phyloP scores from a whole-genome alignment of 2,329 filamentous ascomycete genomes.

The Acrodontium crateriforme region DNA sequence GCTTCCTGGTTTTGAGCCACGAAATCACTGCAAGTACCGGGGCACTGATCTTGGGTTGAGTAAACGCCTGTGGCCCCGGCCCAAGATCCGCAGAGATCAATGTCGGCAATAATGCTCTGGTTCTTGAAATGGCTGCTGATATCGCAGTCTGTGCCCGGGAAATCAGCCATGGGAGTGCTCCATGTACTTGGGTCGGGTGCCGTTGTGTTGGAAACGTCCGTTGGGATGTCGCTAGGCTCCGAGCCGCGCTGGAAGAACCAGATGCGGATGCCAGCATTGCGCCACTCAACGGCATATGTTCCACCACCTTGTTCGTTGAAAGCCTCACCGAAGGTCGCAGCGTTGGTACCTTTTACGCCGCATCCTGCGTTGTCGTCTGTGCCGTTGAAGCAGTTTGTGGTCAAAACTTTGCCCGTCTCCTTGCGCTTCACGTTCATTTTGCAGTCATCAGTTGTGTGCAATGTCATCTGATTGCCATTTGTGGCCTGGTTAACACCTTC shows the following conservation, averaged over 20 bases:
- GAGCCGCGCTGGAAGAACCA: conserved; percentile 21
- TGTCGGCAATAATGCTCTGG: conserved; percentile 24
- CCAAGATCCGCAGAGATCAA: conserved; percentile 26
- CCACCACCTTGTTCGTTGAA: conserved; percentile 21
- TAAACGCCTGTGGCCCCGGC: conserved; percentile 19
- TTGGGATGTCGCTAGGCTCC: conserved; percentile 27
- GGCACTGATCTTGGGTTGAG: conserved; percentile 14
- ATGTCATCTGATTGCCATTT: conserved; percentile 6
- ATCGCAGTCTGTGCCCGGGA: conserved; percentile 31
- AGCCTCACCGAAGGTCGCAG: conserved; percentile 17
- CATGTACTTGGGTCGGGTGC: conserved; percentile 47
- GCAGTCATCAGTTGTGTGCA: conserved; percentile 21
- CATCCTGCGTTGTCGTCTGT: conserved; percentile 19
- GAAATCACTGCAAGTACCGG: conserved; percentile 17
- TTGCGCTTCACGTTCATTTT: conserved; percentile 18
- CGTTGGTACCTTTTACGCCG: conserved; percentile 12
- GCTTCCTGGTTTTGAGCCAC: conserved; percentile 19
- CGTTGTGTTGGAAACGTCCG: conserved; percentile 14
- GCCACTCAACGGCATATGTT: conserved; percentile 21
- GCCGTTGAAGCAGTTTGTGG: conserved; percentile 14
- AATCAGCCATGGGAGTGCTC: conserved; percentile 50
- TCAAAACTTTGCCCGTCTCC: conserved; percentile 16
- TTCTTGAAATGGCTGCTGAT: conserved; percentile 24
- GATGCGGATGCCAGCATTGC: conserved; percentile 16
- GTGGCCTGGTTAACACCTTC: conserved; percentile 21